phyloP scores from a whole-genome alignment of 768 basidiomycete genomes.

The Kwoniella shandongensis region DNA sequence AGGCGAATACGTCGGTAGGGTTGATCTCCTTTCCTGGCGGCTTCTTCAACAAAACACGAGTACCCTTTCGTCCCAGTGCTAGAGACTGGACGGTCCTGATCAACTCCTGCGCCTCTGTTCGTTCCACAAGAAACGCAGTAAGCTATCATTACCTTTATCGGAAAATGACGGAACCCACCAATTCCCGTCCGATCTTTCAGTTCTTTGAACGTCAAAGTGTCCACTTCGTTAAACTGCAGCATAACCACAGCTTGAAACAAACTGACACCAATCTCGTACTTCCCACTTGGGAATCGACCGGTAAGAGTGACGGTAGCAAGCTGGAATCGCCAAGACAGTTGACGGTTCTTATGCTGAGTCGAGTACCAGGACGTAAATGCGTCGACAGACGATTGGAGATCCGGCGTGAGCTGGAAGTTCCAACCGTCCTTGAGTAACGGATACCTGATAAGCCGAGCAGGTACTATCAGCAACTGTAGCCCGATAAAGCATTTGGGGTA shows the following conservation, averaged over 20 bases:
- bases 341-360: constrained; percentile 69
- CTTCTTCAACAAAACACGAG: constrained; percentile 78
- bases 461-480: background rate
- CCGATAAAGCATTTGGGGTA: constrained; percentile 6
- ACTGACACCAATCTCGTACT: constrained; percentile 86
- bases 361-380: constrained; percentile 73
- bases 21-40: constrained; percentile 76
- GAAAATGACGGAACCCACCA: constrained; percentile 59
- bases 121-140: constrained; percentile 52
- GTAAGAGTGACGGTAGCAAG: constrained; percentile 78
- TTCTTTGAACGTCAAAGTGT: constrained; percentile 64
- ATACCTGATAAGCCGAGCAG: constrained; percentile 7
- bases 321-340: constrained; percentile 80
- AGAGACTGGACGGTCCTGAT: constrained; percentile 86
- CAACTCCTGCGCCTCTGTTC: constrained; percentile 59
- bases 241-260: constrained; percentile 87
- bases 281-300: constrained; percentile 62
- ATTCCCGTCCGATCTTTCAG: constrained; percentile 69
- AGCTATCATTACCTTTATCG: constrained; percentile 59
- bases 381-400: constrained; percentile 74
- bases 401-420: constrained; percentile 38
- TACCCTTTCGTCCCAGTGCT: constrained; percentile 72
- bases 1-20: constrained; percentile 72
- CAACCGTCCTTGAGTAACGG: constrained; percentile 24
- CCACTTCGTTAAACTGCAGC: constrained; percentile 75